Percentiles rank a stretch among this genome's conserved stretches.
Conservation (phyloP, 2,329 filamentous ascomycete species). For the Colletotrichum lindemuthianum region DNA sequence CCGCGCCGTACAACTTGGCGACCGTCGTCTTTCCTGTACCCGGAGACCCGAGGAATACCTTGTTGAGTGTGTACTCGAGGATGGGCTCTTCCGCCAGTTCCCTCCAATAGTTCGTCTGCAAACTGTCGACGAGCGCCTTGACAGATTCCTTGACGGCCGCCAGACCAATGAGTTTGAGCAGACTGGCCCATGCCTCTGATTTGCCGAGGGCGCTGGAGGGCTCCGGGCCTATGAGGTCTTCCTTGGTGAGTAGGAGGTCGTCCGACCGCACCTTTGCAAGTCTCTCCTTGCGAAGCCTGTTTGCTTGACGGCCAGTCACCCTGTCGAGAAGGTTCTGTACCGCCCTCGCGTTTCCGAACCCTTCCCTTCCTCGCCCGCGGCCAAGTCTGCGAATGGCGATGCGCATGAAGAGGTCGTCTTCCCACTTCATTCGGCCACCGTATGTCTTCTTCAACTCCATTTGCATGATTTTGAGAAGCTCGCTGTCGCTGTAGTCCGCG, state of each 20-base stretch:
- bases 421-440: constrained; percentile 63
- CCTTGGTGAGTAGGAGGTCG: constrained; percentile 68
- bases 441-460: constrained; percentile 66
- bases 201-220: constrained; percentile 62
- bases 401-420: constrained; percentile 71
- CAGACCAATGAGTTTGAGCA: constrained; percentile 70
- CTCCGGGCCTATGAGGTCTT: constrained; percentile 78
- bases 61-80: constrained; percentile 72
- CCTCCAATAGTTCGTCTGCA: constrained; percentile 71
- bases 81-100: constrained; percentile 70
- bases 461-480: constrained; percentile 71
- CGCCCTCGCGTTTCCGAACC: constrained; percentile 78
- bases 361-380: constrained; percentile 68
- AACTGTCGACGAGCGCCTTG: constrained; percentile 65
- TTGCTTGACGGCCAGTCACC: constrained; percentile 68
- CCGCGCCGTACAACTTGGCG: constrained; percentile 75
- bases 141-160: constrained; percentile 70
- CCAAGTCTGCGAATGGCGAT: constrained; percentile 72
- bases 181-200: constrained; percentile 65
- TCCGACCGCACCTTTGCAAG: constrained; percentile 53
- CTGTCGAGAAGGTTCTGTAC: constrained; percentile 69
- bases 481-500: constrained; percentile 72
- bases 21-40: constrained; percentile 83
- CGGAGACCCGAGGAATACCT: constrained; percentile 75
- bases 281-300: constrained; percentile 61